phyloP scores from a whole-genome alignment of 441 rosid species.

The Populus tomentosa region DNA sequence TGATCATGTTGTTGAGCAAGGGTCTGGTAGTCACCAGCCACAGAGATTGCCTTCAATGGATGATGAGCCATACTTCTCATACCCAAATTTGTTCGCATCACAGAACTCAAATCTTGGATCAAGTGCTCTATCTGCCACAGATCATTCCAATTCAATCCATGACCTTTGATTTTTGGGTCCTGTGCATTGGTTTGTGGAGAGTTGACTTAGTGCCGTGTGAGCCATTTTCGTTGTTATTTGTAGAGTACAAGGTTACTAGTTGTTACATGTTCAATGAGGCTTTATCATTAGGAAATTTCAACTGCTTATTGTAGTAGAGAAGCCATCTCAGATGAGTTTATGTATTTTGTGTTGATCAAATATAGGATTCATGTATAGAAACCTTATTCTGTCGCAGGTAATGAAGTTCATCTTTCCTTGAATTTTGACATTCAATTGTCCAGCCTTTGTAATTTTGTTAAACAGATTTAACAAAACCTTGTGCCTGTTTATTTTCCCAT shows the following conservation, averaged over 20 bases:
- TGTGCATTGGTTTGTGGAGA: slow-evolving; percentile 3
- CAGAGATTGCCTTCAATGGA: slow-evolving; percentile 64
- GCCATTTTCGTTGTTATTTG: background rate
- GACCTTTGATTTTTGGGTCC: slow-evolving; percentile 24
- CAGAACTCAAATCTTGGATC: slow-evolving; percentile 41
- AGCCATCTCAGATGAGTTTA: background rate
- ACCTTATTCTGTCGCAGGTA: background rate
- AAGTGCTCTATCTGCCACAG: slow-evolving; percentile 34
- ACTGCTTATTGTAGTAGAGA: background rate
- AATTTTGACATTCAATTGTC: background rate
- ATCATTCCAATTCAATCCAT: slow-evolving; percentile 34
- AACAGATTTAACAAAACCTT: background rate
- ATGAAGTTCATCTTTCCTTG: background rate
- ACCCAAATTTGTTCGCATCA: slow-evolving; percentile 57
- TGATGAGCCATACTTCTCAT: slow-evolving; percentile 70
- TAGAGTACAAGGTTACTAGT: slow-evolving; percentile 7
- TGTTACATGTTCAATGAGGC: background rate
- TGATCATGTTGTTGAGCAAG: slow-evolving; percentile 28
- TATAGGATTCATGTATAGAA: background rate
- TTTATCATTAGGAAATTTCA: background rate
- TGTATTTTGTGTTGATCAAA: background rate
- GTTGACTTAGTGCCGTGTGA: background rate
- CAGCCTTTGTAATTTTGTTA: too few species aligned
- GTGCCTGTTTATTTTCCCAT: too few species aligned
- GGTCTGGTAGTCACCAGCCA: slow-evolving; percentile 39